Percentiles rank a stretch among this genome's conserved stretches.
Evolutionary conservation across 371 early-diverging fungal species (phyloP).

Genomic region (Rhizomucor miehei): DNA sequence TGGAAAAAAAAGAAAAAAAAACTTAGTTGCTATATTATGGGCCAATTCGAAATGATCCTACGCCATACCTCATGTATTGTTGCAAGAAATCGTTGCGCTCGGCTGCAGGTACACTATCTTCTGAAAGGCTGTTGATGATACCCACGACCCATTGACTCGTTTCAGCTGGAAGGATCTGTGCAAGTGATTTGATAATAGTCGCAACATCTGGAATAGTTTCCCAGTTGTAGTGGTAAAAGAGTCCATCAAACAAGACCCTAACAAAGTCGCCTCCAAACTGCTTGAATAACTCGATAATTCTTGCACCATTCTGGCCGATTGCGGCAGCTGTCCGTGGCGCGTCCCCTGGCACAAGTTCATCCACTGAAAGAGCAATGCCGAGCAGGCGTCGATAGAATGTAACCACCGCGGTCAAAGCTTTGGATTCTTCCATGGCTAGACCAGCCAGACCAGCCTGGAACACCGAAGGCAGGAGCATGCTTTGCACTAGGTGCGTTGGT

Average conservation of each 20-base stretch:
- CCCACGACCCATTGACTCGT: slow-evolving; percentile 35
- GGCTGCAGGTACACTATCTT: slow-evolving; percentile 34
- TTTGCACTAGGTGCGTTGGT: slow-evolving; percentile 59
- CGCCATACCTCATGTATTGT: slow-evolving; percentile 40
- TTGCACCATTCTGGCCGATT: slow-evolving; percentile 28
- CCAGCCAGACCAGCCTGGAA: slow-evolving; percentile 68
- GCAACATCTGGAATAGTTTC: slow-evolving; percentile 51
- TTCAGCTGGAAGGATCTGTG: slow-evolving; percentile 46
- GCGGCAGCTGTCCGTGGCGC: slow-evolving; percentile 12
- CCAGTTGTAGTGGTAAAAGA: slow-evolving; percentile 50
- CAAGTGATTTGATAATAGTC: slow-evolving; percentile 37
- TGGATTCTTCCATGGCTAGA: slow-evolving; percentile 57
- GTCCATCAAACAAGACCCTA: slow-evolving; percentile 40
- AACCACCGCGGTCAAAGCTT: slow-evolving; percentile 62
- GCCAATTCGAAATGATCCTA: background rate
- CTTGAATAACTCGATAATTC: slow-evolving; percentile 24
- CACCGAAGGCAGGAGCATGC: slow-evolving; percentile 53
- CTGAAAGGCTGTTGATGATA: slow-evolving; percentile 43
- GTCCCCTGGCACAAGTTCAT: slow-evolving; percentile 11
- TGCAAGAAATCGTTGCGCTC: slow-evolving; percentile 49
- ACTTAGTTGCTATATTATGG: background rate
- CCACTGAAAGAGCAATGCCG: slow-evolving; percentile 26
- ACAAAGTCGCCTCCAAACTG: slow-evolving; percentile 37
- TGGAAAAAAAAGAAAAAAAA: too few relatives aligned
- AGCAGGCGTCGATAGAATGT: slow-evolving; percentile 46